Evolutionary conservation across 2,329 filamentous ascomycete genomes (phyloP).

Genomic region (Colletotrichum falcatum): DNA sequence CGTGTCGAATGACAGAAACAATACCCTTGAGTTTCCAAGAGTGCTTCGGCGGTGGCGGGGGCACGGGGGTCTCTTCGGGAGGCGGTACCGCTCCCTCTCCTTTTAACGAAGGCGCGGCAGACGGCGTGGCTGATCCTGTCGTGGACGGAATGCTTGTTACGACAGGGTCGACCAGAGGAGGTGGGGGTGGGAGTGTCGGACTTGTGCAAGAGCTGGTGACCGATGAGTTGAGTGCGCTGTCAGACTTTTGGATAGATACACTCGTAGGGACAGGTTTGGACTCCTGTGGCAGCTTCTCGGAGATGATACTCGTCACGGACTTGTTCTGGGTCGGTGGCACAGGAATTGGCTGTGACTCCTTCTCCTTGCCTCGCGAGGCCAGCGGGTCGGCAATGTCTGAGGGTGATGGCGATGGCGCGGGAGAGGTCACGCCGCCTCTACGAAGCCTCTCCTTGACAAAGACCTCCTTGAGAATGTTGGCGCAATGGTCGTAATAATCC

Average conservation of each 20-base stretch:
- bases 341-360: slow-evolving; percentile 48
- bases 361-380: slow-evolving; percentile 53
- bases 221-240: slow-evolving; percentile 49
- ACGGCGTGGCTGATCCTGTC: slow-evolving; percentile 53
- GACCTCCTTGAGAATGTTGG: slow-evolving; percentile 86
- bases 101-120: slow-evolving; percentile 54
- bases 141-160: slow-evolving; percentile 50
- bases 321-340: slow-evolving; percentile 34
- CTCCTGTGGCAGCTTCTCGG: slow-evolving; percentile 37
- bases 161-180: slow-evolving; percentile 39
- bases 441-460: slow-evolving; percentile 84
- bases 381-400: slow-evolving; percentile 55
- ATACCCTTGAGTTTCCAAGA: slow-evolving; percentile 99
- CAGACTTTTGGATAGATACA: slow-evolving; percentile 49
- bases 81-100: slow-evolving; percentile 47
- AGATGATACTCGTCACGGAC: slow-evolving; percentile 28
- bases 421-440: slow-evolving; percentile 69
- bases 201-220: slow-evolving; percentile 52
- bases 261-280: slow-evolving; percentile 29
- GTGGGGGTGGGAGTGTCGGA: slow-evolving; percentile 51
- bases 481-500: slow-evolving; percentile 94
- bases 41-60: slow-evolving; percentile 83
- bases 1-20: slow-evolving; percentile 95
- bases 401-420: slow-evolving; percentile 62
- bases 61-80: slow-evolving; percentile 62